Evolutionary conservation across 2,329 filamentous ascomycete genomes (phyloP).

Genomic region (Graphilbum ipis-grandicollis): DNA sequence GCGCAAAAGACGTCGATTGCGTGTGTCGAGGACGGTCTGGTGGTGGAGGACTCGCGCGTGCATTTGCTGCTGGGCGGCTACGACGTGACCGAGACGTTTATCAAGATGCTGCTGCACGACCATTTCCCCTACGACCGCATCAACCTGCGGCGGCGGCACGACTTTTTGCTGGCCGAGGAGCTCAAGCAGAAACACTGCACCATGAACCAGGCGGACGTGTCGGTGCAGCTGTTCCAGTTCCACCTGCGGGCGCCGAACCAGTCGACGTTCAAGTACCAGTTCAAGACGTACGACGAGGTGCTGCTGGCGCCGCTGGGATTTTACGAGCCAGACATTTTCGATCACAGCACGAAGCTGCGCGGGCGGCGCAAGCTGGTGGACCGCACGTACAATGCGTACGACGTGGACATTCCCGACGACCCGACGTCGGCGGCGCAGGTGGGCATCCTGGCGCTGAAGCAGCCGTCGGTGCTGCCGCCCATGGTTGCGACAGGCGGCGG

Average conservation of each 20-base stretch:
- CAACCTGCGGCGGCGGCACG: slow-evolving; percentile 76
- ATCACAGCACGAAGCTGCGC: slow-evolving; percentile 61
- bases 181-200: slow-evolving; percentile 88
- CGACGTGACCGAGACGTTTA: slow-evolving; percentile 85
- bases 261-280: slow-evolving; percentile 80
- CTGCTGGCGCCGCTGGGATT: slow-evolving; percentile 92
- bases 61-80: slow-evolving; percentile 88
- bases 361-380: slow-evolving; percentile 69
- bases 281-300: slow-evolving; percentile 95
- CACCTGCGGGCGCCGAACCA: slow-evolving; percentile 78
- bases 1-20: slow-evolving; percentile 95
- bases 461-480: slow-evolving; percentile 34
- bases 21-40: slow-evolving; percentile 92
- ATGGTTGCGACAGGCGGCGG: slow-evolving; percentile 3
- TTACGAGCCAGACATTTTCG: slow-evolving; percentile 77
- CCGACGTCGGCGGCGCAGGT: slow-evolving; percentile 73
- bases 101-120: slow-evolving; percentile 96
- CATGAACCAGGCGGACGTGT: slow-evolving; percentile 77
- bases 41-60: slow-evolving; percentile 82
- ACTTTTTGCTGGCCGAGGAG: slow-evolving; percentile 87
- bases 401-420: slow-evolving; percentile 73
- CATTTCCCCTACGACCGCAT: slow-evolving; percentile 93
- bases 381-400: slow-evolving; percentile 85
- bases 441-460: slow-evolving; percentile 40
- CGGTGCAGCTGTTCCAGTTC: slow-evolving; percentile 76